These are phyloP conservation scores for Macrophomina phaseolina DNA, from an alignment of 2,329 filamentous ascomycete species.

Conservation along the genomic window DNA sequence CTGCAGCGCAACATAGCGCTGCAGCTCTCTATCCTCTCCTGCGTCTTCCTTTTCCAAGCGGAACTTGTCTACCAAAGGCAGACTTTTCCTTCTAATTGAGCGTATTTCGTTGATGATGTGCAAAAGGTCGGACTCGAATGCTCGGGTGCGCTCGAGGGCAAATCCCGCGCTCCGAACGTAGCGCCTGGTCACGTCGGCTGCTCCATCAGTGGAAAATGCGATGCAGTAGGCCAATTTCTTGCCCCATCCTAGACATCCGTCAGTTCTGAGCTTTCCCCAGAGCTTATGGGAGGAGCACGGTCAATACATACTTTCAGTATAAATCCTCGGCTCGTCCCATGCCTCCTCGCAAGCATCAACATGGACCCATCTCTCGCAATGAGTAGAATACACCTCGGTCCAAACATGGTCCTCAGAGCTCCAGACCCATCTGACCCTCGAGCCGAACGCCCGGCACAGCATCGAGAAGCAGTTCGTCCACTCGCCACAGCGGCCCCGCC, in stretches of 20 bases:
- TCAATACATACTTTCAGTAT: slow-evolving; percentile 72
- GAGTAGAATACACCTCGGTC: slow-evolving; percentile 96
- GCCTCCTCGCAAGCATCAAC: slow-evolving; percentile 93
- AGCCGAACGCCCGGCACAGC: slow-evolving; percentile 91
- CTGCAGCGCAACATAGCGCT: slow-evolving; percentile 73
- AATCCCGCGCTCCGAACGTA: slow-evolving; percentile 72
- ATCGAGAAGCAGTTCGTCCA: slow-evolving; percentile 99
- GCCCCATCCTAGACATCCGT: slow-evolving; percentile 69
- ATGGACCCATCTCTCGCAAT: slow-evolving; percentile 91
- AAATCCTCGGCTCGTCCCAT: slow-evolving; percentile 92
- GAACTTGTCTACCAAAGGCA: slow-evolving; percentile 84
- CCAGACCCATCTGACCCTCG: slow-evolving; percentile 95
- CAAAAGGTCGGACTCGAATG: slow-evolving; percentile 85
- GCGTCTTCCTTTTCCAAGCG: slow-evolving; percentile 79
- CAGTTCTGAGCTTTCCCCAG: no score
- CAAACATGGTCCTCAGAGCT: slow-evolving; percentile 96
- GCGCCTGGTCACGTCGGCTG: slow-evolving; percentile 68
- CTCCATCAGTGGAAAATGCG: slow-evolving; percentile 89
- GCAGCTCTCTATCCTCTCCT: slow-evolving; percentile 75
- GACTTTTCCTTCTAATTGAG: slow-evolving; percentile 77
- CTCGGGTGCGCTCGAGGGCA: slow-evolving; percentile 74
- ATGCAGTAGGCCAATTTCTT: slow-evolving; percentile 98
- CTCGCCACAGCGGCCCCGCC: slow-evolving; percentile 86
- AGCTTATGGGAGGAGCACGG: not conserved
- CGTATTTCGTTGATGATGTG: slow-evolving; percentile 93